phyloP scores from a whole-genome alignment of 2,329 filamentous ascomycete genomes.

The Leptographium radiaticola region DNA sequence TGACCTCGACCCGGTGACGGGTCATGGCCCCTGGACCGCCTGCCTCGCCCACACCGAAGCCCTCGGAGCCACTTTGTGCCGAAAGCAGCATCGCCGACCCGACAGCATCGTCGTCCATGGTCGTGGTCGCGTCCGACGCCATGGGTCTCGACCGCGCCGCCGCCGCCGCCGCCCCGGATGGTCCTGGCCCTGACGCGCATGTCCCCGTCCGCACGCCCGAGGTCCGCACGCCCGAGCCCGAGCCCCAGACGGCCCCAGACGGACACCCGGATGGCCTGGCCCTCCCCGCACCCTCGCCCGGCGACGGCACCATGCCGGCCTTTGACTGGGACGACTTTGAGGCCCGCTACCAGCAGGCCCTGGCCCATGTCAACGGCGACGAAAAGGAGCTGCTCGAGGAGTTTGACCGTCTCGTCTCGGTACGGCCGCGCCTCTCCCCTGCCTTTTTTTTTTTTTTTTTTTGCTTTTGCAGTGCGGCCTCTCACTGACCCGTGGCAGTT shows the following conservation, averaged over 20 bases:
- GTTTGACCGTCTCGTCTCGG: conserved; percentile 54
- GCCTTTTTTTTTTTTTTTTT: no score
- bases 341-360: conserved; percentile 50
- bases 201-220: conserved; percentile 16
- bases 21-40: no score
- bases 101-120: not conserved
- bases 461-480: no score
- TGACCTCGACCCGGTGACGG: no score
- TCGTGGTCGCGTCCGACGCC: conserved; percentile 3
- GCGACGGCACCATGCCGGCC: conserved; percentile 34
- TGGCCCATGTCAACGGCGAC: conserved; percentile 46
- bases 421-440: conserved; percentile 17
- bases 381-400: conserved; percentile 56
- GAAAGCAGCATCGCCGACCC: not conserved
- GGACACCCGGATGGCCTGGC: no score
- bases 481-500: conserved; percentile 35
- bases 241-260: conserved; percentile 16
- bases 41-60: no score
- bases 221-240: conserved; percentile 14
- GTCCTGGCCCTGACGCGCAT: not conserved
- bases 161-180: conserved; percentile 2
- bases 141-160: conserved; percentile 11
- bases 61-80: no score
- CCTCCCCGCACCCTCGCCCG: conserved; percentile 21
- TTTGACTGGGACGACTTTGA: conserved; percentile 76